These are phyloP conservation scores for Kondoa malvinella DNA, from an alignment of 768 basidiomycete genomes.

Conservation along the genomic window DNA sequence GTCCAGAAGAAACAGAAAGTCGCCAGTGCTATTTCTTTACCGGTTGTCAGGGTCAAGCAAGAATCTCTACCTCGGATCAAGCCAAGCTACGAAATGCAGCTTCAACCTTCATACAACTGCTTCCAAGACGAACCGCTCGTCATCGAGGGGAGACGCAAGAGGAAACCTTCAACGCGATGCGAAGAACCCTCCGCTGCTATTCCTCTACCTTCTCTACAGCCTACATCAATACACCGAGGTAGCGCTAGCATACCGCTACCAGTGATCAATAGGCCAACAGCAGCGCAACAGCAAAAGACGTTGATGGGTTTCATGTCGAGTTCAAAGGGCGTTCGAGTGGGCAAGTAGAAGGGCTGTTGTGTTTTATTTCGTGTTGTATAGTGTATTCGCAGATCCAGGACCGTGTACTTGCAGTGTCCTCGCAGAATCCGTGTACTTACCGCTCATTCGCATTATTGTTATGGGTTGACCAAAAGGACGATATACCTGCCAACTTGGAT, in stretches of 20 bases:
- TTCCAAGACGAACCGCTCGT: background rate
- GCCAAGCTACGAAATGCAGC: background rate
- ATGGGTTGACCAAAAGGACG: too few relatives aligned
- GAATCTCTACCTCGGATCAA: background rate
- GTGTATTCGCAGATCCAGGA: too few relatives aligned
- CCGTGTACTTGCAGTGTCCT: too few relatives aligned
- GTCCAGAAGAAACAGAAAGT: background rate
- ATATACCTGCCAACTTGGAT: too few relatives aligned
- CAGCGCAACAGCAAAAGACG: background rate
- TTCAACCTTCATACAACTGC: background rate
- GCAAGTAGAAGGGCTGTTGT: too few relatives aligned
- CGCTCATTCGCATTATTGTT: too few relatives aligned
- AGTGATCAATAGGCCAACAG: background rate
- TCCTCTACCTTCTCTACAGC: background rate
- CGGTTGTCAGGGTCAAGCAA: background rate
- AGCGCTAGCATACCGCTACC: background rate
- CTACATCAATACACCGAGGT: background rate
- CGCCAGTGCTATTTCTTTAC: background rate
- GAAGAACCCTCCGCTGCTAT: background rate
- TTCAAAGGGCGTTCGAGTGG: background rate
- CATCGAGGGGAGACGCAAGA: background rate
- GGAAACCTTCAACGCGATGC: background rate
- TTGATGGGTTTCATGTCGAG: background rate
- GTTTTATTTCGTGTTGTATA: too few relatives aligned
- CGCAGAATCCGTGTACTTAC: too few relatives aligned